Base-by-base conservation (phyloP, 2,329 filamentous ascomycete genomes). In the Tolypocladium amazonense region DNA sequence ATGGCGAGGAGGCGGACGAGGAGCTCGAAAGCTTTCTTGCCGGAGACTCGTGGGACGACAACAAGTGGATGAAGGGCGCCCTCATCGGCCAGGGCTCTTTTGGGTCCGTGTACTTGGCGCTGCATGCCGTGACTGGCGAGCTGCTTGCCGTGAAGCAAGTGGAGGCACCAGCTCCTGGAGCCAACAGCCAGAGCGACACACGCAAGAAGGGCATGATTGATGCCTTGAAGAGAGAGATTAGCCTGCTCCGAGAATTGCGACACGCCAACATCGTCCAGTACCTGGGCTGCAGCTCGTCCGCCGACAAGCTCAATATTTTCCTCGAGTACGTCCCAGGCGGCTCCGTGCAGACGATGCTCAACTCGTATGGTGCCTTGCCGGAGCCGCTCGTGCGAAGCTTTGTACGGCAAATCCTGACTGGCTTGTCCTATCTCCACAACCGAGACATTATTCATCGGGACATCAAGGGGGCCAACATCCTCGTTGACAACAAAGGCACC, bases 51-150 rank as follows among this genome's bases (percentile, higher is more conserved):
- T 97, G 94, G 86, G 92, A 95, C 65, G 92, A 96, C 63, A 89
- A 93, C 77, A 96, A 96, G 74, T 99, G 95, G 90, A 97, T 99
- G 92, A 97, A 97, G 79, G 94, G 94, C 70, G 92, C 93, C 38
- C 81, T 97, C 63, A 99, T 99, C 65, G 94, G 94, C 38, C 92
- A 97, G 75, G 94, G 94, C 63, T 97, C 92, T 5, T 99, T 99
- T 69, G 94, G 94, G 68, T 92, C 88, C 67, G 94, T 99, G 58
- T 99, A 95, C 75, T 82, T 99, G 56, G 94, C 94, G 33, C 81
- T 99, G 38, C 94, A 99, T 72, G 90, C 94, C 57, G 89, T 99
- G 59, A 99, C 94, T 23, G 94, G 93, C 69, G 94, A 97, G 76
- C 88, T 99, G 52, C 91, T 99, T 79, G 94, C 94, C 27, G 94